Base-by-base conservation (phyloP, 768 basidiomycete genomes). In the Hericium alpestre region DNA sequence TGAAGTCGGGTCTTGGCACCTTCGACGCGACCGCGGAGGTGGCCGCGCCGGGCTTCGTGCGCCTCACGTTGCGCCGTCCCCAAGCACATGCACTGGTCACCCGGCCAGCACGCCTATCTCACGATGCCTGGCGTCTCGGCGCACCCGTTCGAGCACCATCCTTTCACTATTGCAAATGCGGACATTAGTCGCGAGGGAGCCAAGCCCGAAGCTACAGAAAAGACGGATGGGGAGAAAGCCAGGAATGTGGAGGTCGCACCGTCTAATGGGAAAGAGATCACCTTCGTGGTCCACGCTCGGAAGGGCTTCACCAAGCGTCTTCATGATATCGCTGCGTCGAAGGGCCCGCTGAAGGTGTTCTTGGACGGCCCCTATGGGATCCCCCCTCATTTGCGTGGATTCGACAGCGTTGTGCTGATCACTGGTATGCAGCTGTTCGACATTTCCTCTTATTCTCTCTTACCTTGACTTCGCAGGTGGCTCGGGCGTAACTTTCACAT, bases 351-450 rank as follows among this genome's bases (percentile, higher is more conserved):
- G 40, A 73, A 73, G 32, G 74, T 79, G 12, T 73, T 80, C 40
- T 60, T 87, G 1, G 85, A 86, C 39, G 83, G 83, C 3, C 83
- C 83, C 8, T 84, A 83, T 56, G 76, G 81, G 4, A 61, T 65
- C 0, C 71, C 75, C 0, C 77, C 77, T 0, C 64, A 71, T 41
- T 61, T 82, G 51, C 61, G 62, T 3, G 65, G 67, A 2, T 80
- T 73, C 52, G 73, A 78, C 12, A 76, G 73, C 6, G 72, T 77
- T 0, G 67, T 83, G 4, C 67, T 84, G 11, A 67, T 83, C 51
- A 74, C 78, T 46, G 82, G 81, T 78, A 51, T 52, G 72, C 57
- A 51, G 32, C 20, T 48, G 23, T 25, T 13, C 8, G 18, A 18
- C 41, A 20, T 10, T 13, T 41, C 5, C 6, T 4, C 23, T n/a